Base-by-base conservation (phyloP, 768 basidiomycete species). In the Hypholoma fasciculare region DNA sequence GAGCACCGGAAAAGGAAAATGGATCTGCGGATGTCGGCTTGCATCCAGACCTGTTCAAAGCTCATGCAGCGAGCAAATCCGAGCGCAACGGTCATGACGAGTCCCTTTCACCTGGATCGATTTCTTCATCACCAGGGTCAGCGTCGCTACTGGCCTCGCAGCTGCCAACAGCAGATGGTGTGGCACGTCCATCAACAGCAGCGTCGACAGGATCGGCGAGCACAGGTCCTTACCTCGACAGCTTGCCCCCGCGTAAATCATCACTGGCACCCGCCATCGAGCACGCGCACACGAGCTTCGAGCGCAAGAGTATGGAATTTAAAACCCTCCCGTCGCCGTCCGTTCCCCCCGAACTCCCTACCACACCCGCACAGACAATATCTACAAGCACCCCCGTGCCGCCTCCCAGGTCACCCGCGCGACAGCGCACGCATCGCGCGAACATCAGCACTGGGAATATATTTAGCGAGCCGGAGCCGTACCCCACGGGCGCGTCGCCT, bases 41-140 rank as follows among this genome's bases (percentile, higher is more conserved):
- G 14, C 61, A 60, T 47, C 63, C 63, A 39, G 59, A 65, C 44
- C 17, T 58, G 4, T 60, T 56, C 49, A 63, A 61, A 39, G 54
- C 34, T 47, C 50, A 30, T 7, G 27, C 27, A 7, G 9, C 56
- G 62, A 65, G 26, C 68, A 56, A n/a, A 60, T 61, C 27, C 58
- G 61, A 8, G 38, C 46, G 61, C 38, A 69, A 65, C 57, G 72
- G 68, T 5, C 61, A 67, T 34, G 71, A 71, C 38, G 67, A 65
- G 8, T 65, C 61, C 14, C 66, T 68, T 34, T 65, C 67, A 19
- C 65, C 68, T 23, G 68, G 62, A 14, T 73, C 72, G 47, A 58
- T 66, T 1, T 68, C 72, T 0, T 71, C 72, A 0, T 72, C 72
- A 8, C 67, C 68, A 17, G 68, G 67, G 43, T 68, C 71, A 7